Evolutionary conservation across 2,329 filamentous ascomycete genomes (phyloP).

Genomic region (Elsinoe fawcettii): DNA sequence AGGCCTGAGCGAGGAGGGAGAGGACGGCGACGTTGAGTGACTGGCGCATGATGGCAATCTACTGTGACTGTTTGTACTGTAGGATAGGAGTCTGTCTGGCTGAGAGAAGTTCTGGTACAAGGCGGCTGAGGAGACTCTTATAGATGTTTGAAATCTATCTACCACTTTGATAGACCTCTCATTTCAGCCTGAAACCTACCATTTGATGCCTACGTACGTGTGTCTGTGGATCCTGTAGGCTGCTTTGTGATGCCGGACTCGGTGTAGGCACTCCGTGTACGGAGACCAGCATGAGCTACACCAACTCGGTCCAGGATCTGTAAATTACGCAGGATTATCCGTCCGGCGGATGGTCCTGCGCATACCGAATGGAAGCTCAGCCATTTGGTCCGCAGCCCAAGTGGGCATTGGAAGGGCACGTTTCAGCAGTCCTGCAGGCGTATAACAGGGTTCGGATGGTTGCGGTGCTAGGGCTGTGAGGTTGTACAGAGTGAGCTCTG

Average conservation of each 20-base stretch:
- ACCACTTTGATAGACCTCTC: not conserved
- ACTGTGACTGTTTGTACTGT: not conserved
- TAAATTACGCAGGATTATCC: constrained; percentile 16
- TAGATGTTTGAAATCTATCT: not conserved
- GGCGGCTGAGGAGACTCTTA: constrained; percentile 9
- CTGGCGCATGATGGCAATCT: constrained; percentile 7
- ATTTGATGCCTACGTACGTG: not conserved
- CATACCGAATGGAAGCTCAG: not conserved
- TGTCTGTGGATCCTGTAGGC: not conserved
- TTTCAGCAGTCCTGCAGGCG: constrained; percentile 1
- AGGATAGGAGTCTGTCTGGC: not conserved
- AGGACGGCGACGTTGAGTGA: constrained; percentile 26
- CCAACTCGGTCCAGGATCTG: not conserved
- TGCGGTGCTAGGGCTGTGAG: constrained; percentile 5
- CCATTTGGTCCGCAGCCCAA: not conserved
- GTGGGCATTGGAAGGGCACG: constrained; percentile 5
- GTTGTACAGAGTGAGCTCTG: not conserved
- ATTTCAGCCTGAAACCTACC: constrained; percentile 14
- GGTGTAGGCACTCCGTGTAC: constrained; percentile 6
- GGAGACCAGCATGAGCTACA: not conserved
- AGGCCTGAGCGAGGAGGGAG: constrained; percentile 33
- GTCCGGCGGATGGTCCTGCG: not conserved
- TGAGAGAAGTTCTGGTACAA: not conserved
- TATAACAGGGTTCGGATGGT: constrained; percentile 6
- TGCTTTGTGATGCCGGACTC: constrained; percentile 3